These are phyloP conservation scores for Pestalotiopsis sp. DNA, from an alignment of 2,329 filamentous ascomycete species.

Conservation along the genomic window DNA sequence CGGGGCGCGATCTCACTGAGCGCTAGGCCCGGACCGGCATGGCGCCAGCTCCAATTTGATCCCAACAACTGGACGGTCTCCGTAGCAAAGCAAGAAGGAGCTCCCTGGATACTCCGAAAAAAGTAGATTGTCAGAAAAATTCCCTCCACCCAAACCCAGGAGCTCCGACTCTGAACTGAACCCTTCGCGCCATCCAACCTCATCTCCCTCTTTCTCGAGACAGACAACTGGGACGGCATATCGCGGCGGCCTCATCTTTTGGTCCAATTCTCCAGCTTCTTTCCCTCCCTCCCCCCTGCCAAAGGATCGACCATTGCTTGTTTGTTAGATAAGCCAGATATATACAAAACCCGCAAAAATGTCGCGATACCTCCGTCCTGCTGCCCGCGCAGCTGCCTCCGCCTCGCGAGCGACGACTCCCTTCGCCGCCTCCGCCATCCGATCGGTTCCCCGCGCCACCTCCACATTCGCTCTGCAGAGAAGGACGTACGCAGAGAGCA, in stretches of 20 bases:
- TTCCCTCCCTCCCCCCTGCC: not conserved
- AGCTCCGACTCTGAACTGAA: slow-evolving; percentile 7
- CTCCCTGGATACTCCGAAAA: slow-evolving; percentile 13
- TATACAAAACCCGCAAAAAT: slow-evolving; percentile 32
- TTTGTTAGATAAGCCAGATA: slow-evolving; percentile 7
- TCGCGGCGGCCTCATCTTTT: not conserved
- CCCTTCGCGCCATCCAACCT: slow-evolving; percentile 8
- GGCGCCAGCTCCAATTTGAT: not conserved
- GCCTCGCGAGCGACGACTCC: slow-evolving; percentile 41
- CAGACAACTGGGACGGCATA: slow-evolving; percentile 1
- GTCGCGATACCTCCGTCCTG: slow-evolving; percentile 56
- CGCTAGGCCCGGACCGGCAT: not conserved
- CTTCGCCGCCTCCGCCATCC: slow-evolving; percentile 37
- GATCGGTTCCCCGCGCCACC: slow-evolving; percentile 36
- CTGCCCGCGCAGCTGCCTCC: slow-evolving; percentile 50
- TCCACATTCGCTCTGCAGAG: slow-evolving; percentile 46
- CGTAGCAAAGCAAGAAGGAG: not conserved
- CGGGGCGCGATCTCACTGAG: not conserved
- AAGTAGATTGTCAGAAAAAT: slow-evolving; percentile 14
- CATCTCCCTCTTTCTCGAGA: not conserved
- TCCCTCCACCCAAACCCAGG: slow-evolving; percentile 13
- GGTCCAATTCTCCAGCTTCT: not conserved
- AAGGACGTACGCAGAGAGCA: slow-evolving; percentile 58
- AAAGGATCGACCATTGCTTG: not conserved
- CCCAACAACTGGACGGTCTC: not conserved